Evolutionary conservation across 495 filamentous ascomycete species (phyloP).

Genomic region (Daldinia concentrica): DNA sequence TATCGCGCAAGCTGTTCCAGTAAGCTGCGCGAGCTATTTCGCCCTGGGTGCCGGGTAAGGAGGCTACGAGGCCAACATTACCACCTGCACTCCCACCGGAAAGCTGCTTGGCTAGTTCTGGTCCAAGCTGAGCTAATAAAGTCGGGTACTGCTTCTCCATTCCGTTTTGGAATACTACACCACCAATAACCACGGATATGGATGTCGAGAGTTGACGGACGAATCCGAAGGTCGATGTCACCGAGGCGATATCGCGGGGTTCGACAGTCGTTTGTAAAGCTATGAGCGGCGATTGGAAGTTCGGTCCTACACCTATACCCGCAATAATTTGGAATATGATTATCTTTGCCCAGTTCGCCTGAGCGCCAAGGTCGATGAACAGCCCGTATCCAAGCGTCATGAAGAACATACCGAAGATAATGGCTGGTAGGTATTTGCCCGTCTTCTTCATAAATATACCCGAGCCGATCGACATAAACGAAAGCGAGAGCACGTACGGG

Average conservation of each 20-base stretch:
- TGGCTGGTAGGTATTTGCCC: constrained; percentile 59
- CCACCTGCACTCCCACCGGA: constrained; percentile 65
- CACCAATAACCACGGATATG: constrained; percentile 78
- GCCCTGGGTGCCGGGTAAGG: constrained; percentile 58
- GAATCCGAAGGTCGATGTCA: constrained; percentile 79
- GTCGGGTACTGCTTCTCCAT: constrained; percentile 57
- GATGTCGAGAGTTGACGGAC: constrained; percentile 76
- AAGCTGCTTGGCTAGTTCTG: constrained; percentile 53
- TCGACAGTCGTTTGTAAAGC: constrained; percentile 74
- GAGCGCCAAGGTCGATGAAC: constrained; percentile 63
- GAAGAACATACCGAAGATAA: constrained; percentile 63
- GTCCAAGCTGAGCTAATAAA: constrained; percentile 53
- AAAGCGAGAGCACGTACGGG: constrained; percentile 73
- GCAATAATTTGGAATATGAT: constrained; percentile 67
- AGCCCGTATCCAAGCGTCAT: constrained; percentile 70
- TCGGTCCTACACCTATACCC: constrained; percentile 69
- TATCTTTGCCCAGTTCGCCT: constrained; percentile 63
- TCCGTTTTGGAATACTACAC: constrained; percentile 79
- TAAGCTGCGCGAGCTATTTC: constrained; percentile 63
- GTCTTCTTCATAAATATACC: constrained; percentile 79
- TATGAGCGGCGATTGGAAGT: constrained; percentile 77
- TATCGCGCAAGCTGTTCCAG: constrained; percentile 65
- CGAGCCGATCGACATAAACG: constrained; percentile 65
- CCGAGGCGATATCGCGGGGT: constrained; percentile 76
- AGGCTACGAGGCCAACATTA: constrained; percentile 63